A percentile compares a stretch with the other conserved stretches of the same genome.
Conservation (phyloP, 208 protist genomes). For the Entamoeba dispar region DNA sequence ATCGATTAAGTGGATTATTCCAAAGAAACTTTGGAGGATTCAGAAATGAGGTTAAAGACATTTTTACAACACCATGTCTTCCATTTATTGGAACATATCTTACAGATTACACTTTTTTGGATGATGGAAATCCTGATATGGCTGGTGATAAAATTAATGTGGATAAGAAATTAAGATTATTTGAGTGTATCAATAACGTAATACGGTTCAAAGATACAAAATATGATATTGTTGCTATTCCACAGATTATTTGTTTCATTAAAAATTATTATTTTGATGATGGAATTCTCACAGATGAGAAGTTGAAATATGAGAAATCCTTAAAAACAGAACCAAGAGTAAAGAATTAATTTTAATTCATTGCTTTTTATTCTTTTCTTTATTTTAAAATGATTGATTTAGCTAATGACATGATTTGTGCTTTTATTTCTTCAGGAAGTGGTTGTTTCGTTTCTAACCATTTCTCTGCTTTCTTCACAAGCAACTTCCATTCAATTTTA, state of each 20-base stretch:
- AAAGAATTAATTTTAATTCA: not conserved
- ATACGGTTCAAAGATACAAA: not conserved
- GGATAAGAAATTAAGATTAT: not conserved
- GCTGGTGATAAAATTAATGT: conserved; percentile 29
- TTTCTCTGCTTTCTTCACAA: not conserved
- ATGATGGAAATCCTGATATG: conserved; percentile 30
- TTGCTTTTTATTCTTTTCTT: no score
- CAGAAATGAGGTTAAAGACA: not conserved
- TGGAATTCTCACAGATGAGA: not conserved
- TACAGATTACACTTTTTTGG: conserved; percentile 27
- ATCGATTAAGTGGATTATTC: not conserved
- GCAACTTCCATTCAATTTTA: not conserved
- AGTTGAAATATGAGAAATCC: not conserved
- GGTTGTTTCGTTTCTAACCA: no score
- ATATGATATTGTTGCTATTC: not conserved
- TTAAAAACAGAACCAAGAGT: not conserved
- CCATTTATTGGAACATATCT: conserved; percentile 26
- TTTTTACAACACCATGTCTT: not conserved
- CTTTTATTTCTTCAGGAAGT: no score
- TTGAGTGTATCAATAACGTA: not conserved
- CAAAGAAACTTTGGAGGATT: not conserved
- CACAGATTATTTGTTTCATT: not conserved
- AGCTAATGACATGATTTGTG: no score
- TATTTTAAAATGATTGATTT: no score
- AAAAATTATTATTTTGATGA: not conserved